A percentile compares a stretch with the other conserved stretches of the same genome.
phyloP scores from a whole-genome alignment of 2,329 filamentous ascomycete genomes.

The Calcarisporium arbuscula region DNA sequence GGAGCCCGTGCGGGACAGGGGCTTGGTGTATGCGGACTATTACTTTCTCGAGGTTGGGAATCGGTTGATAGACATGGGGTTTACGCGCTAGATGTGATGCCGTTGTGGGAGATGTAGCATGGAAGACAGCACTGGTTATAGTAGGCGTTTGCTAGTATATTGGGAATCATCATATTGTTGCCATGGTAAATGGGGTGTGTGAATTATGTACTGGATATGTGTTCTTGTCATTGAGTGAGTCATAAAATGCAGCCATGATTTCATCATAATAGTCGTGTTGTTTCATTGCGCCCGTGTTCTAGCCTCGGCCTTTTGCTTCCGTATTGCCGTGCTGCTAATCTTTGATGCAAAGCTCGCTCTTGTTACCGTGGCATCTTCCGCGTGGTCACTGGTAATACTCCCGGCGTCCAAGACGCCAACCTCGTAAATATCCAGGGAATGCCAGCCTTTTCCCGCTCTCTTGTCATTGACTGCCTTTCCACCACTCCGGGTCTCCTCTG shows the following conservation, averaged over 20 bases:
- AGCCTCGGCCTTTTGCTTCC: slow-evolving; percentile 39
- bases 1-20: slow-evolving; percentile 5
- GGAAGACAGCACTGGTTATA: no score
- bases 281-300: no score
- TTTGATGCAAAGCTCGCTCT: slow-evolving; percentile 68
- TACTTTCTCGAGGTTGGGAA: slow-evolving; percentile 11
- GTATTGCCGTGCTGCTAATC: slow-evolving; percentile 86
- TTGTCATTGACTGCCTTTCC: slow-evolving; percentile 83
- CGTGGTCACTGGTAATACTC: slow-evolving; percentile 15
- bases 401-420: slow-evolving; percentile 75
- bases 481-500: slow-evolving; percentile 78
- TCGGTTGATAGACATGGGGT: slow-evolving; percentile 8
- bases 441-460: slow-evolving; percentile 70
- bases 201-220: no score
- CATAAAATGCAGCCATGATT: no score
- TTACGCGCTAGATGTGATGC: slow-evolving; percentile 2
- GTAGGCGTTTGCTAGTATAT: no score
- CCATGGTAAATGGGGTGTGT: no score
- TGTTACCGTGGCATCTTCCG: slow-evolving; percentile 27
- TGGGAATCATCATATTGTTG: no score
- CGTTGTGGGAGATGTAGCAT: no score
- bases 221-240: no score
- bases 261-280: no score
- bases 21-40: slow-evolving; percentile 11
- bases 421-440: slow-evolving; percentile 70